phyloP scores from a whole-genome alignment of 1,284 basidiomycete genomes.

The Mycena sp. region DNA sequence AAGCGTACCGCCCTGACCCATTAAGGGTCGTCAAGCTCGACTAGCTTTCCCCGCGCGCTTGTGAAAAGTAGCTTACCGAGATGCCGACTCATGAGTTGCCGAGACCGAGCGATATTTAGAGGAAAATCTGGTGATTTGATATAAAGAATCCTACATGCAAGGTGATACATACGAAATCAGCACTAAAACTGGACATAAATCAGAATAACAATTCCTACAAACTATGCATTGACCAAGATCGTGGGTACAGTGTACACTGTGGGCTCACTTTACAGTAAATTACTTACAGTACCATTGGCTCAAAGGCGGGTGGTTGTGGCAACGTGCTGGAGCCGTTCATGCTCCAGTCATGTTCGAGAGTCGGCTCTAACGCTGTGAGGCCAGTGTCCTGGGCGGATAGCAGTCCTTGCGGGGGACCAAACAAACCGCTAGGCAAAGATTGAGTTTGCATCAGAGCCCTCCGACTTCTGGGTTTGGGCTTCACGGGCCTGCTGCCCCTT shows the following conservation, averaged over 20 bases:
- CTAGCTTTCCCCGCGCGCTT: neutral
- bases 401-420: conserved; percentile 25
- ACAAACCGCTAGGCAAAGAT: conserved; percentile 47
- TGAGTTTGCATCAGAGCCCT: conserved; percentile 44
- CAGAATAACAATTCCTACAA: conserved; percentile 15
- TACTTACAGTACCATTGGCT: conserved; percentile 27
- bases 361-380: conserved; percentile 19
- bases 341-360: conserved; percentile 43
- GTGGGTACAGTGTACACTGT: neutral
- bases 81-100: neutral
- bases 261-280: conserved; percentile 9
- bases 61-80: conserved; percentile 6
- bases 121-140: neutral
- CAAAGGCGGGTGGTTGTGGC: conserved; percentile 13
- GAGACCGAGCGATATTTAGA: conserved; percentile 1
- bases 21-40: conserved; percentile 3
- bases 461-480: conserved; percentile 42
- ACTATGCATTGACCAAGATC: conserved; percentile 6
- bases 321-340: neutral
- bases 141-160: conserved; percentile 12
- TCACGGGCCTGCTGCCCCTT: conserved; percentile 44
- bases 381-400: neutral
- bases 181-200: conserved; percentile 16
- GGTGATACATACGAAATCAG: conserved; percentile 14
- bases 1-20: neutral